Evolutionary conservation across 345 rosid genomes (phyloP).

Genomic region (Erysimum cheiranthoides): DNA sequence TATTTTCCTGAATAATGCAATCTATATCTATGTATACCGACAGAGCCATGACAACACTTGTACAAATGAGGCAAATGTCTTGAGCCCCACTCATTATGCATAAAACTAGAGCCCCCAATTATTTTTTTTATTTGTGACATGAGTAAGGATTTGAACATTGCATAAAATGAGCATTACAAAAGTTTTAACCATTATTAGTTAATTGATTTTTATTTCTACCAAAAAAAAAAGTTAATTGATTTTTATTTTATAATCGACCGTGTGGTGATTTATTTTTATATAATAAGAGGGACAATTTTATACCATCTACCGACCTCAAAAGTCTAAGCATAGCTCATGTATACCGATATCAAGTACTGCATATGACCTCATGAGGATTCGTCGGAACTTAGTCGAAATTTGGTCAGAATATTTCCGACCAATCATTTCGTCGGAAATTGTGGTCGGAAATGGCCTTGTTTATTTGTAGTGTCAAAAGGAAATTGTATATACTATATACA

Average conservation of each 20-base stretch:
- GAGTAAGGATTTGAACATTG: neutral
- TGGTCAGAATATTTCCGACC: too few species aligned
- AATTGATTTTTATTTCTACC: neutral
- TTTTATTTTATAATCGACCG: neutral
- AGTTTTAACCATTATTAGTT: neutral
- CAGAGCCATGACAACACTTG: neutral
- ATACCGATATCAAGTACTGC: slow-evolving; percentile 1
- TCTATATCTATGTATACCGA: slow-evolving; percentile 12
- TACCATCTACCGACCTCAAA: neutral
- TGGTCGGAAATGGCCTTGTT: too few species aligned
- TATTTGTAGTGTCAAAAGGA: too few species aligned
- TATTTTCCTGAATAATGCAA: slow-evolving; percentile 28
- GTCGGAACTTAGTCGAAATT: too few species aligned
- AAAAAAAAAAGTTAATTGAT: too few species aligned
- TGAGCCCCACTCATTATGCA: slow-evolving; percentile 8
- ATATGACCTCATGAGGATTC: neutral
- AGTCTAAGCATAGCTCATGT: neutral
- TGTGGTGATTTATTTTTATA: neutral
- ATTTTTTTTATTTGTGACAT: neutral
- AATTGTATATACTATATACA: neutral
- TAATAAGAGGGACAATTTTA: neutral
- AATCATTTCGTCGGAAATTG: too few species aligned
- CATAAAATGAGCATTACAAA: neutral
- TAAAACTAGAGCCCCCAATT: neutral
- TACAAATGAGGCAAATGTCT: neutral